phyloP scores from a whole-genome alignment of 116 monocot genomes.

The Iris pallida region DNA sequence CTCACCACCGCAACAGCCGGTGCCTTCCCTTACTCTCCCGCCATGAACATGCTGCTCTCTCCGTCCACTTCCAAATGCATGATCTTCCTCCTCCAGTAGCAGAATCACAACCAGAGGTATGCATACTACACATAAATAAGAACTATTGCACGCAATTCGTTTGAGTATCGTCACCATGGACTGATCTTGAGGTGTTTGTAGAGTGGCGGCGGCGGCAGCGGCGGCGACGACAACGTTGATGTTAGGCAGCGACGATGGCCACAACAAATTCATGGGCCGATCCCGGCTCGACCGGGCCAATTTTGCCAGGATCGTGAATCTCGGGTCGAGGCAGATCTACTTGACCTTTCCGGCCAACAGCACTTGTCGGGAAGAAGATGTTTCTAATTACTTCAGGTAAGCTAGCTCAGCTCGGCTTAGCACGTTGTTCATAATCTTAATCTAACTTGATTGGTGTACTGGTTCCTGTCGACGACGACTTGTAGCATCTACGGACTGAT shows the following conservation, averaged over 20 bases:
- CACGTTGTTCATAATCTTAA: neutral
- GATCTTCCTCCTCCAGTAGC: slow-evolving; percentile 26
- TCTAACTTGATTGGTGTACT: slow-evolving; percentile 2
- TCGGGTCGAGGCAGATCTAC: slow-evolving; percentile 69
- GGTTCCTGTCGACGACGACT: neutral
- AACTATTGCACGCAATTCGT: neutral
- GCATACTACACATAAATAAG: neutral
- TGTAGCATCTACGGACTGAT: slow-evolving; percentile 57
- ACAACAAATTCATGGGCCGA: slow-evolving; percentile 35
- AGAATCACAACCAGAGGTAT: slow-evolving; percentile 40
- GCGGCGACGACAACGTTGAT: slow-evolving; percentile 38
- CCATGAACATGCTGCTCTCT: slow-evolving; percentile 6
- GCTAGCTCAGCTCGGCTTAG: too few species aligned
- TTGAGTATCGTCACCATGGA: neutral
- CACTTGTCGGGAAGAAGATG: slow-evolving; percentile 74
- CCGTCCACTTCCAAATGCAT: slow-evolving; percentile 35
- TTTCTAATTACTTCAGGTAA: slow-evolving; percentile 83
- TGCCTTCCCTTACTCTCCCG: slow-evolving; percentile 58
- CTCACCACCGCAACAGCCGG: slow-evolving; percentile 21
- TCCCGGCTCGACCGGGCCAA: slow-evolving; percentile 39
- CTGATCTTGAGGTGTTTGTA: neutral
- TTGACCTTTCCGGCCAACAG: slow-evolving; percentile 78
- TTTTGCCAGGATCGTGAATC: slow-evolving; percentile 43
- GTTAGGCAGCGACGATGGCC: slow-evolving; percentile 13
- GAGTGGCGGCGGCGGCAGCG: slow-evolving; percentile 24